Conservation (phyloP, 306 rosid species). For the Cajanus cajan region DNA sequence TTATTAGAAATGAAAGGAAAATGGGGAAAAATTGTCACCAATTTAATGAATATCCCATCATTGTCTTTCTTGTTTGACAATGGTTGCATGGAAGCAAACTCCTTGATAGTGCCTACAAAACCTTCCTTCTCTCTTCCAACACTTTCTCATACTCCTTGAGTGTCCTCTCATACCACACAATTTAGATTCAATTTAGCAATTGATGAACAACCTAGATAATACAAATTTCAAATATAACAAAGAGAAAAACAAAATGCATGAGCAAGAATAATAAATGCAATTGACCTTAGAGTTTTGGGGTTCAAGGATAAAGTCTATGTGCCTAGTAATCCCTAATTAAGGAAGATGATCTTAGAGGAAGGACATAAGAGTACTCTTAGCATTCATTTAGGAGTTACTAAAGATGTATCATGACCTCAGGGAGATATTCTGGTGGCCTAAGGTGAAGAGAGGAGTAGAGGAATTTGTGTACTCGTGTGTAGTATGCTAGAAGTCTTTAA, state of each 20-base stretch:
- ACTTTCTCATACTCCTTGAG: constrained; percentile 91
- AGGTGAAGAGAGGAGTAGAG: too few species aligned
- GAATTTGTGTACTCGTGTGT: too few species aligned
- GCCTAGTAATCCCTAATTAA: too few species aligned
- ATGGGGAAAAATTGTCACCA: constrained; percentile 52
- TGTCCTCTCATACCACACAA: constrained; percentile 75
- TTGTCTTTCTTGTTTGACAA: constrained; percentile 86
- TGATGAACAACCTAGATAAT: background rate
- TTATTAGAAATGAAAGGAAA: background rate
- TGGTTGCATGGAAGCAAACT: constrained; percentile 80
- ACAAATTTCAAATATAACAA: background rate
- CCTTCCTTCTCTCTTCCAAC: constrained; percentile 83
- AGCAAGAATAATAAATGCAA: too few species aligned
- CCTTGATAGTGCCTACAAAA: constrained; percentile 72
- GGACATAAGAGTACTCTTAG: too few species aligned
- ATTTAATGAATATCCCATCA: constrained; percentile 68
- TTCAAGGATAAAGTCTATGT: too few species aligned
- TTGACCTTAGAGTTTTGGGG: too few species aligned
- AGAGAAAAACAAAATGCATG: background rate
- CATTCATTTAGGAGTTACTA: too few species aligned
- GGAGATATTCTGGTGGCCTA: too few species aligned
- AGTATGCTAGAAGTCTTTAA: too few species aligned
- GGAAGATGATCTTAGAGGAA: too few species aligned
- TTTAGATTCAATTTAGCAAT: constrained; percentile 11
- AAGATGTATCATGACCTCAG: too few species aligned